Base-by-base conservation (phyloP, 495 filamentous ascomycete genomes). In the Parathielavia hyrcaniae region DNA sequence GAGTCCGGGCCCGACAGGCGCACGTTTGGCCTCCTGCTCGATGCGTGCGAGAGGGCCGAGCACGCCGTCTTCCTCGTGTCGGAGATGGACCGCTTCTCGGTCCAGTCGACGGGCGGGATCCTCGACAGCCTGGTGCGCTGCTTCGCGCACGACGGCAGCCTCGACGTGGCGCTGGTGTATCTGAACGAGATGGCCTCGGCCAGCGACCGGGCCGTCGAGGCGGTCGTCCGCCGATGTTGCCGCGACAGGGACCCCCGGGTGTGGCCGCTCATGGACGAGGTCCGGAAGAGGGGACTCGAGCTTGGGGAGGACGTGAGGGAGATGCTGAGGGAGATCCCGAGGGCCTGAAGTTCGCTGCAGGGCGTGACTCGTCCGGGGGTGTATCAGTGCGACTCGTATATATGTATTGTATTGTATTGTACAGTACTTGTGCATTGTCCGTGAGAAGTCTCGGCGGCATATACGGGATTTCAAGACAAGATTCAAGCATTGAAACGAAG, bases 101-200 rank as follows among this genome's bases (percentile, higher is more conserved):
- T 92, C 32, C 62, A 74, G 19, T 84, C 89, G 1, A 75, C 86
- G 52, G 62, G 66, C 17, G 61, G 74, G 41, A 89, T 86, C 2
- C 89, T 88, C 63, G 86, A 92, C 61, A 72, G 79, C 30, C 66
- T 95, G 17, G 81, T 92, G 40, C 69, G 86, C 19, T 79, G 86
- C 57, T 89, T 86, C 63, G 61, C 86, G 16, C 65, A 73, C 16
- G 73, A 77, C 23, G 69, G 78, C 4, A 69, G 75, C 26, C 76
- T 83, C 50, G 78, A 84, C 53, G 76, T 76, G 41, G 84, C 84
- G 1, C 80, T 87, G 62, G 60, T 63, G 13, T 84, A 83, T 58
- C 68, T 86, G 5, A 69, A 77, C 16, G 78, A 81, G 64, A 83
- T 87, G 80, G 47, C 53, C 20, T 76, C 77, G 64, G 73, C 81